A percentile compares a stretch with the other conserved stretches of the same genome.
phyloP scores from a whole-genome alignment of 352 stramenopile genomes.

The Pythium scleroteichum region DNA sequence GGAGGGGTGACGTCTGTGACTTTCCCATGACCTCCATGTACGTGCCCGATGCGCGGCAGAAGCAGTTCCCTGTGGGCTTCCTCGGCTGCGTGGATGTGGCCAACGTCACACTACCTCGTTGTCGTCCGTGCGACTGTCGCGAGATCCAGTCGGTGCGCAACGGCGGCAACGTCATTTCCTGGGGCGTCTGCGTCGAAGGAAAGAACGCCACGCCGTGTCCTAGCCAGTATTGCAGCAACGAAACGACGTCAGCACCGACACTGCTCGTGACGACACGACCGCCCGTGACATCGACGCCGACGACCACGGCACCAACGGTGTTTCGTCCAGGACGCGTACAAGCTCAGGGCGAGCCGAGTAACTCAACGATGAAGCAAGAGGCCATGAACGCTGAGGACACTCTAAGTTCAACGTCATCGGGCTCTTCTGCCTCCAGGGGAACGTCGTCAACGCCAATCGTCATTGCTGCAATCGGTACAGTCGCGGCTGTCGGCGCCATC shows the following conservation, averaged over 20 bases:
- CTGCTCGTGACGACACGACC: not conserved
- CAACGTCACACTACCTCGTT: not conserved
- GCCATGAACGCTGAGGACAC: not conserved
- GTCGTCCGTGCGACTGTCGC: not conserved
- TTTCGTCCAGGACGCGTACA: not conserved
- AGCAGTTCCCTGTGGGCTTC: constrained; percentile 7
- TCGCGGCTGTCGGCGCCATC: constrained; percentile 3
- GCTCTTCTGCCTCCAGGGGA: not conserved
- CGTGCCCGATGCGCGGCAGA: not conserved
- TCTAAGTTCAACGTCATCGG: not conserved
- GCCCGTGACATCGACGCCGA: not conserved
- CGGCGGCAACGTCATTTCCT: constrained; percentile 3
- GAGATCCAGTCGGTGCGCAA: not conserved
- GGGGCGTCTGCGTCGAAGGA: constrained; percentile 9
- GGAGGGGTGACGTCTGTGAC: not conserved
- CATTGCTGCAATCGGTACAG: not conserved
- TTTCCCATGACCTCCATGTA: constrained; percentile 5
- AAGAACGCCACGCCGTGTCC: not conserved
- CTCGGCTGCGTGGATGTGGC: not conserved
- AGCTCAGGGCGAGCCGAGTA: not conserved
- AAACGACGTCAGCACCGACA: not conserved
- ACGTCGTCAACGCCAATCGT: not conserved
- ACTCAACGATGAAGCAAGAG: not conserved
- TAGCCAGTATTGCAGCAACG: not conserved
- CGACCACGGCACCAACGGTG: not conserved